Base-by-base conservation (phyloP, 768 basidiomycete genomes). In the Auriscalpium orientale region DNA sequence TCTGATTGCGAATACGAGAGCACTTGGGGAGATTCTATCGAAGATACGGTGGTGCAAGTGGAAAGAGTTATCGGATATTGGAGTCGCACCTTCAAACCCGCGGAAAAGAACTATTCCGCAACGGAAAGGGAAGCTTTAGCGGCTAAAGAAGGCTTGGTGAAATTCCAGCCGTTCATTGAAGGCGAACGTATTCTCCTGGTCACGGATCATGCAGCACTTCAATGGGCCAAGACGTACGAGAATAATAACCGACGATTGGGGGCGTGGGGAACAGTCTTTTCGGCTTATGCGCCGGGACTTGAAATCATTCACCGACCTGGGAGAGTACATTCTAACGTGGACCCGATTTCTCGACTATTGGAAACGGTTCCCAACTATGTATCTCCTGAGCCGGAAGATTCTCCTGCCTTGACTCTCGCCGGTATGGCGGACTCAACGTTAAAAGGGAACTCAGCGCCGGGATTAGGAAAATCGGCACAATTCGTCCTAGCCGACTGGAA, bases 101-200 rank as follows among this genome's bases (percentile, higher is more conserved):
- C 46, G 0, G 46, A 38, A 47, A 12, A 66, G 63, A 45, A 62
- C 57, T 76, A 76, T 44, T 72, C 72, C 0, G 63, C 68, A 0
- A 76, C 74, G 0, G 72, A 76, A 62, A 15, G 68, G 21, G 72
- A 76, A 62, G 75, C 74, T 0, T 51, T 76, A 38, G 72, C 67
- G 0, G 49, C 68, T 2, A 74, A 75, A 45, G 72, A 76, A 61
- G 70, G 63, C 9, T 54, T 75, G 0, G 65, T 74, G 7, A 70
- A 70, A 50, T 74, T 72, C 40, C 71, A 72, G 55, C 66, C 70
- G 0, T 69, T 65, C 58, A 63, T 75, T 1, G 70, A 76, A 62
- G 74, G 72, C 0, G 69, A 70, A 60, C 46, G 58, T 0, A 61
- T 73, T 11, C 18, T 66, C 2, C 20, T 58, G 1, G 53, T 67